A percentile compares a stretch with the other conserved stretches of the same genome.
Conservation (phyloP, 768 basidiomycete species). For the Dendrothele bispora region DNA sequence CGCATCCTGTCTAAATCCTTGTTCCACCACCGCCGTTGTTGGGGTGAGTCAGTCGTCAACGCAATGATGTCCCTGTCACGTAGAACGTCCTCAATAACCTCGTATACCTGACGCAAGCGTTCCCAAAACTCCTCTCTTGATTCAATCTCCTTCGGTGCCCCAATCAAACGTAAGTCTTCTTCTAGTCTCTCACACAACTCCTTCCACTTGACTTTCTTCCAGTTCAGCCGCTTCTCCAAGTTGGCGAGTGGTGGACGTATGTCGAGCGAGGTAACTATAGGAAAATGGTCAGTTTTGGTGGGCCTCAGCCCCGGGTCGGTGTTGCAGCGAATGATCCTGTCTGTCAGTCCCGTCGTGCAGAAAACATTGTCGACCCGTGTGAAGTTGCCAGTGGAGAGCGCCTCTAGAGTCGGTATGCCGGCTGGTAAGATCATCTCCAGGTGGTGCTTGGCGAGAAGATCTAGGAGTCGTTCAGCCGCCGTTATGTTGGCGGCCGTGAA, state of each 20-base stretch:
- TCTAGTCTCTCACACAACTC: no score
- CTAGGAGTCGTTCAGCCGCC: constrained; percentile 13
- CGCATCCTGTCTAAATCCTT: constrained; percentile 4
- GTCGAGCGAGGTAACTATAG: not conserved
- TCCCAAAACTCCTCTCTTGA: no score
- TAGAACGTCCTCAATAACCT: not conserved
- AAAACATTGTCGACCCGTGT: not conserved
- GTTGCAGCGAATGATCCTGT: not conserved
- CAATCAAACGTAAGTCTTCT: no score
- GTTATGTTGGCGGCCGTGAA: constrained; percentile 7
- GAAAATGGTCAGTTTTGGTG: constrained; percentile 1
- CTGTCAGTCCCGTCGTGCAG: not conserved
- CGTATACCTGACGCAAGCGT: not conserved
- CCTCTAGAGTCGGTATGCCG: constrained; percentile 23
- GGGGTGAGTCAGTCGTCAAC: no score
- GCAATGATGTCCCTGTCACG: no score
- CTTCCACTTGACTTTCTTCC: no score
- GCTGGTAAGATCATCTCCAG: constrained; percentile 29
- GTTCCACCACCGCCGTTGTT: constrained; percentile 14
- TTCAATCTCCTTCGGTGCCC: no score
- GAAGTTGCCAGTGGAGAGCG: constrained; percentile 18
- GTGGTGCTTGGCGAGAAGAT: constrained; percentile 16
- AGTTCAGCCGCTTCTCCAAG: not conserved
- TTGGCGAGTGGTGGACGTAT: not conserved
- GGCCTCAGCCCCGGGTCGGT: not conserved